Evolutionary conservation across 129 eudicot genomes (phyloP).

Genomic region (Saussurea involucrata): DNA sequence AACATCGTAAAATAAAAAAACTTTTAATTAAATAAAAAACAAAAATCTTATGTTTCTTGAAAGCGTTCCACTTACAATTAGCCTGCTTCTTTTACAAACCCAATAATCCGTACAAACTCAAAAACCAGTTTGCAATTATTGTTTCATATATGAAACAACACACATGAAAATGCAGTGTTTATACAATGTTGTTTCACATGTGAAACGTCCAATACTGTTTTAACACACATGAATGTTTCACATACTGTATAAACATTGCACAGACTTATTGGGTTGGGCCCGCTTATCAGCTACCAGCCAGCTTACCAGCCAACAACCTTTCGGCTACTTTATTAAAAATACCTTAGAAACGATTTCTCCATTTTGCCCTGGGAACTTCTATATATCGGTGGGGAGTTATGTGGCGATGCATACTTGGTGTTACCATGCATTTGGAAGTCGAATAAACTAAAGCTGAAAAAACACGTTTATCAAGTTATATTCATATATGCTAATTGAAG

Average conservation of each 20-base stretch:
- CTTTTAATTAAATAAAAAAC: not conserved
- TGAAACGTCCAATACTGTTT: too few species aligned
- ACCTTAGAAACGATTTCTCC: conserved; percentile 96
- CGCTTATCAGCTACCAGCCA: not conserved
- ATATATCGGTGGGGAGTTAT: conserved; percentile 36
- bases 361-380: conserved; percentile 96
- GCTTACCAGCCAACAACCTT: not conserved
- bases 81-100: too few species aligned
- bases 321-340: not conserved
- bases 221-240: too few species aligned
- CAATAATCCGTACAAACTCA: too few species aligned
- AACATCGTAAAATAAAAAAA: not conserved
- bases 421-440: conserved; percentile 79
- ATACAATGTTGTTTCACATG: too few species aligned
- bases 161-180: too few species aligned
- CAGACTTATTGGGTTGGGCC: too few species aligned
- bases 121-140: too few species aligned
- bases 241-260: too few species aligned
- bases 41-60: not conserved
- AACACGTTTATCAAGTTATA: not conserved
- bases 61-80: not conserved
- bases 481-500: not conserved
- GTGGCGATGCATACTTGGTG: conserved; percentile 72
- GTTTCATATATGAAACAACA: too few species aligned
- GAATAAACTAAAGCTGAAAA: conserved; percentile 76